Evolutionary conservation across 1,284 basidiomycete species (phyloP).

Genomic region (Papiliotrema terrestris): DNA sequence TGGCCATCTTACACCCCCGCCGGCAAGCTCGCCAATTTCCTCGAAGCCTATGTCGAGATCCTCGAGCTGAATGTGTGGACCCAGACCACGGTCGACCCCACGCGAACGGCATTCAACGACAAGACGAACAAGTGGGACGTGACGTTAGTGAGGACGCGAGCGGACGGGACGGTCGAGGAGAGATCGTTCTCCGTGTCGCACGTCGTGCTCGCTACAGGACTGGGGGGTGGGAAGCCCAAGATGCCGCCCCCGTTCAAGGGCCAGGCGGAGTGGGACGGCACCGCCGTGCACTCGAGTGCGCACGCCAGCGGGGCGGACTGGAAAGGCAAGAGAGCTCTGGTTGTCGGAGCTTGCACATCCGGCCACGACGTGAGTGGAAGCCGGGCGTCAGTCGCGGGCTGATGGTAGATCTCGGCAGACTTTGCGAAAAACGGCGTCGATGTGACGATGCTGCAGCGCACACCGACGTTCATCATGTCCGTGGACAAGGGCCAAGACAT

Average conservation of each 20-base stretch:
- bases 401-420: constrained; percentile 49
- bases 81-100: constrained; percentile 53
- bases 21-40: constrained; percentile 63
- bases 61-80: constrained; percentile 67
- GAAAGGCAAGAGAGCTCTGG: constrained; percentile 59
- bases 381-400: neutral
- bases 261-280: constrained; percentile 58
- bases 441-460: constrained; percentile 63
- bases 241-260: constrained; percentile 50
- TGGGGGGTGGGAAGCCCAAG: constrained; percentile 58
- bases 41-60: constrained; percentile 62
- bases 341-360: constrained; percentile 63
- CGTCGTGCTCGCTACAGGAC: constrained; percentile 59
- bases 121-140: constrained; percentile 58
- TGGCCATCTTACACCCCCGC: constrained; percentile 38
- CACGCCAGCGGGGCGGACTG: constrained; percentile 56
- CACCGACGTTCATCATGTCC: constrained; percentile 61
- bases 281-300: constrained; percentile 57
- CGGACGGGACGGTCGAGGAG: constrained; percentile 45
- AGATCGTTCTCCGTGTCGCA: constrained; percentile 54
- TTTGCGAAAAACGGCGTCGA: constrained; percentile 54
- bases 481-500: constrained; percentile 53
- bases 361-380: constrained; percentile 44
- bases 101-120: constrained; percentile 52
- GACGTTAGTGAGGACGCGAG: constrained; percentile 49